Evolutionary conservation across 257 asterid genomes (phyloP), one percentile per base, ranked within the genome.

Genomic region (Solanum boliviense): DNA sequence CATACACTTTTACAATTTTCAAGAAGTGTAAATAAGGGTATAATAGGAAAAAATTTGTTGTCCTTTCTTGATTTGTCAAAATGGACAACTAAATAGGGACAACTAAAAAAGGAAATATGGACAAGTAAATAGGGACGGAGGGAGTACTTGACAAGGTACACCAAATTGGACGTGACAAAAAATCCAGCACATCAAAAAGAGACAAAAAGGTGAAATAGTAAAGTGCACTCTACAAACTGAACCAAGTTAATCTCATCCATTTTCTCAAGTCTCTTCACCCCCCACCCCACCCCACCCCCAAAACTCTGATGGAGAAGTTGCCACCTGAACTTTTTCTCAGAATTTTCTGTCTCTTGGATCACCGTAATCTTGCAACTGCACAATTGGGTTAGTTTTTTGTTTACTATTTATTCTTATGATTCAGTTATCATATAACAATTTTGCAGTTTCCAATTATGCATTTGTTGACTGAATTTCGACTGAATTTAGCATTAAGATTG

Each of bases 291-390:
- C 27, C 56, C 56, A 11, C 25, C 27, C 67, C 72, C 20, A n/a
- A 76, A 31, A 48, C 56, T 52, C 67, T 86, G 27, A 95, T 95
- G 98, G 96, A 96, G 88, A 88, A 58, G 39, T 88, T 96, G 88
- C 96, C 97, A n/a, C 56, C 94, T 9, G 99, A 95, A 86, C 89
- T 94, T 84, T 90, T 92, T 88, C 94, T 93, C 70, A 93, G 93
- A 84, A 91, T 94, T 34, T 91, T 95, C 67, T 72, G 92, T 87
- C 90, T 88, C 60, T 89, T 96, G 91, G 99, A 96, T 94, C 98
- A 93, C 91, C 97, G 89, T 35, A 91, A 93, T 91, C 99, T 96
- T 58, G 97, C 98, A 65, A 88, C 98, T 88, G 95, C 94, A 91
- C 96, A 94, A 86, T 60, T 91, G 89, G 99, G 98, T 96, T 46